A percentile compares a stretch with the other conserved stretches of the same genome.
Evolutionary conservation across 192 early-diverging fungal species (phyloP).

Genomic region (Gonapodya prolifera): DNA sequence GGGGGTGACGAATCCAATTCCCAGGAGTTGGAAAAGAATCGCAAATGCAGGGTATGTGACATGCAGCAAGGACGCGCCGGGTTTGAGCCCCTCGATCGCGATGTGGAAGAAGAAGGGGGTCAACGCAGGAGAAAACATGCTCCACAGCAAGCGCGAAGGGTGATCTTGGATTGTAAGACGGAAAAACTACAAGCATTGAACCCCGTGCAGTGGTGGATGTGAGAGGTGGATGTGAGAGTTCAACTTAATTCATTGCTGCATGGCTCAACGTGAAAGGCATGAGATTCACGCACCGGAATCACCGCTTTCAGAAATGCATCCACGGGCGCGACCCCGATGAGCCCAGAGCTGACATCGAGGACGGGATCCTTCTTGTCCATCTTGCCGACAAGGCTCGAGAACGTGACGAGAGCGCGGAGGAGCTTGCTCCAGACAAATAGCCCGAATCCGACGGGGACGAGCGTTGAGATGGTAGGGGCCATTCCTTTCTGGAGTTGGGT

Average conservation of each 20-base stretch:
- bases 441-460: not conserved
- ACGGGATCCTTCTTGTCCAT: not conserved
- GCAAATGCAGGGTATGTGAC: not conserved
- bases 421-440: not conserved
- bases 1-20: conserved; percentile 2
- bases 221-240: not conserved
- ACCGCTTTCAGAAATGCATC: conserved; percentile 4
- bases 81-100: conserved; percentile 4
- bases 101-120: conserved; percentile 2
- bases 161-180: not conserved
- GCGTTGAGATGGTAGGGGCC: not conserved
- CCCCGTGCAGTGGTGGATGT: too few relatives aligned
- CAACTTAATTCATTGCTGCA: not conserved
- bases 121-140: not conserved
- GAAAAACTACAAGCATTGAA: not conserved
- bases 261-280: too few relatives aligned
- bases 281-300: not conserved
- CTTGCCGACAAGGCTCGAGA: not conserved
- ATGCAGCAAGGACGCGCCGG: not conserved
- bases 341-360: not conserved
- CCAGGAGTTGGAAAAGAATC: not conserved
- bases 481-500: too few relatives aligned
- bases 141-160: not conserved
- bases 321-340: not conserved
- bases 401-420: not conserved